Percentiles rank a stretch among this genome's conserved stretches.
Evolutionary conservation across 306 rosid genomes (phyloP).

Genomic region (Castanopsis chinensis): DNA sequence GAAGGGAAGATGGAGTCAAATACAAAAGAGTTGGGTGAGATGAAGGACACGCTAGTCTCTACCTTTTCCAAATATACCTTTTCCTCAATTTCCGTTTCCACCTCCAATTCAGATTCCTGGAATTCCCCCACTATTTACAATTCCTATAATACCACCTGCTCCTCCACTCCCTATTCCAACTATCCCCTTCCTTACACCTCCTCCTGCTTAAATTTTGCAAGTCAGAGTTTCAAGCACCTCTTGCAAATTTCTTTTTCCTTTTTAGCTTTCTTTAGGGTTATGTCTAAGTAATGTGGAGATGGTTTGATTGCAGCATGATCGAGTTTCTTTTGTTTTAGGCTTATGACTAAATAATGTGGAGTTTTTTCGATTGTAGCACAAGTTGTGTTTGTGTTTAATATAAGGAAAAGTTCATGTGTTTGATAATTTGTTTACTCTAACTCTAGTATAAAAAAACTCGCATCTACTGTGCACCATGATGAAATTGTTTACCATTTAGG

Average conservation of each 20-base stretch:
- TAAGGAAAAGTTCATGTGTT: no score
- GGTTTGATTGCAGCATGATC: no score
- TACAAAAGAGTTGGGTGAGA: conserved; percentile 8
- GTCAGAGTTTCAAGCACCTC: background rate
- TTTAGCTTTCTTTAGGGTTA: no score
- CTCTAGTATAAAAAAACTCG: no score
- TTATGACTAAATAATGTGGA: no score
- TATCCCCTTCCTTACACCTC: background rate
- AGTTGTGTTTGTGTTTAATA: no score
- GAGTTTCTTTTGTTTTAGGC: no score
- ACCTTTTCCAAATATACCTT: conserved; percentile 3
- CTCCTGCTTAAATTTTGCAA: background rate
- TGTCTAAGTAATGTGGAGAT: no score
- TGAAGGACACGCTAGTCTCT: conserved; percentile 23
- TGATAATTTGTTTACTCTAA: no score
- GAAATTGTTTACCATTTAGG: no score
- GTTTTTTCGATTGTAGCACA: no score
- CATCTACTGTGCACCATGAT: no score
- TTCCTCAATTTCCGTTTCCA: background rate
- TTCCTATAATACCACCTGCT: background rate
- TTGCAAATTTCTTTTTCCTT: background rate
- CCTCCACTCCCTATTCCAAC: background rate
- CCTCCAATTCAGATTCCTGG: background rate
- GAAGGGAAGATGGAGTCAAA: background rate
- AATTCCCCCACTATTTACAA: background rate